phyloP scores from a whole-genome alignment of 192 early-diverging fungal genomes.

The Coemansia asiatica region DNA sequence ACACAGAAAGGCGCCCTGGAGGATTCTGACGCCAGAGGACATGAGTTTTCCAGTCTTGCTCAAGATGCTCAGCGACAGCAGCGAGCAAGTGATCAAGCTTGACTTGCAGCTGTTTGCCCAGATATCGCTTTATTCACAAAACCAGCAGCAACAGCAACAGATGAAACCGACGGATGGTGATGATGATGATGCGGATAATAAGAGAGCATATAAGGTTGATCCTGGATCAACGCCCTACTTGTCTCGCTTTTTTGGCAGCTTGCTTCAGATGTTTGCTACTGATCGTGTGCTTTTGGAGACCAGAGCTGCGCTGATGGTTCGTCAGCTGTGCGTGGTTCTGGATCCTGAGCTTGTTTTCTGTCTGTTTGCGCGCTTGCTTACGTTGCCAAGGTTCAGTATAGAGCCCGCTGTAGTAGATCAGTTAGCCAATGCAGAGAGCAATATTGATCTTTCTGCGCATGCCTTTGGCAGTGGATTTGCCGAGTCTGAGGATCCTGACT shows the following conservation, averaged over 20 bases:
- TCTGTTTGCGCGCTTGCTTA: slow-evolving; percentile 83
- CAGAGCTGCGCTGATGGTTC: slow-evolving; percentile 86
- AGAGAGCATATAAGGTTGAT: slow-evolving; percentile 3
- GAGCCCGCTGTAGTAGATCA: background rate
- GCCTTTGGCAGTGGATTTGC: background rate
- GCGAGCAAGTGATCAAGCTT: slow-evolving; percentile 91
- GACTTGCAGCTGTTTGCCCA: slow-evolving; percentile 95
- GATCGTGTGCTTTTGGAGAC: slow-evolving; percentile 87
- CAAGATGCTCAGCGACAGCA: slow-evolving; percentile 88
- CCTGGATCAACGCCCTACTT: slow-evolving; percentile 61
- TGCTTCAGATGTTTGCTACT: slow-evolving; percentile 86
- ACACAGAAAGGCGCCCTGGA: slow-evolving; percentile 84
- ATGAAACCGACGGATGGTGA: background rate
- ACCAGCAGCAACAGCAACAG: background rate
- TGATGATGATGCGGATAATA: background rate
- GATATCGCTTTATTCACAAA: slow-evolving; percentile 73
- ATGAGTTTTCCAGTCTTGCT: slow-evolving; percentile 83
- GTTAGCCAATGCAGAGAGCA: background rate
- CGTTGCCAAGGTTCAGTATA: slow-evolving; percentile 45
- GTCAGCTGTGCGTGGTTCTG: slow-evolving; percentile 87
- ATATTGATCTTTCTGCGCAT: background rate
- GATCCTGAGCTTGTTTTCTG: slow-evolving; percentile 91
- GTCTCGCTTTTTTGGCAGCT: slow-evolving; percentile 81
- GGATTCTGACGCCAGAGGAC: slow-evolving; percentile 87
- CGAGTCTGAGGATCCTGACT: background rate